Base-by-base conservation (phyloP, 768 basidiomycete species). In the Panaeolus cyanescens region DNA sequence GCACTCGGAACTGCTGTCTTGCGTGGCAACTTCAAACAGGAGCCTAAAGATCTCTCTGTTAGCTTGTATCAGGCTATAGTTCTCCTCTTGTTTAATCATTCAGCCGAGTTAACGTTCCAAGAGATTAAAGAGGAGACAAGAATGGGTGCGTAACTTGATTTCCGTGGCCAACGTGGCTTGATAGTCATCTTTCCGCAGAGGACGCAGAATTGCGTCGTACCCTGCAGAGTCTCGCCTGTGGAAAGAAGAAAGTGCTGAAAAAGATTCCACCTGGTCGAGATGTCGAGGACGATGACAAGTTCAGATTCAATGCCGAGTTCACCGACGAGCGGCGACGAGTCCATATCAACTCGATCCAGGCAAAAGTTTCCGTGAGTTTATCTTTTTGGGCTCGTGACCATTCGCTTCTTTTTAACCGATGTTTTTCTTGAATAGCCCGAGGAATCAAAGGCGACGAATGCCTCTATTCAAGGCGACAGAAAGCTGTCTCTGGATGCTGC, bases 261-360 rank as follows among this genome's bases (percentile, higher is more conserved):
- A 99, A 98, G 74, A 74, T 83, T 7, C 95, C 96, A 0, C 71
- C 73, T 0, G 92, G 94, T 5, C 86, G 83, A 65, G 95, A 96
- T 20, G 88, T 99, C 36, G 72, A 86, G 30, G 85, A 89, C 32
- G 77, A 72, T 1, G 97, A 99, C 68, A 71, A 83, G 42, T 99
- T 99, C 72, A 74, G 76, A 32, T 95, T 90, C 79, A 97, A 98
- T 71, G 77, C 83, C 31, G 86, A 86, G 8, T 99, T 99, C 73
- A 85, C 86, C 30, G 91, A 96, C 67, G 81, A 89, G 6, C 82
- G 85, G 39, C 75, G 86, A 34, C 92, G 89, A 67, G 84, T 99
- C 37, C 93, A 93, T 74, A 96, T 99, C 77, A 96, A 95, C 70
- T 92, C 95, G 20, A 96, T 99, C 54, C 97, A 98, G 73, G 91